A percentile compares a stretch with the other conserved stretches of the same genome.
These are phyloP conservation scores for Fusarium austroafricanum DNA, from an alignment of 2,329 filamentous ascomycete species.

Conservation along the genomic window DNA sequence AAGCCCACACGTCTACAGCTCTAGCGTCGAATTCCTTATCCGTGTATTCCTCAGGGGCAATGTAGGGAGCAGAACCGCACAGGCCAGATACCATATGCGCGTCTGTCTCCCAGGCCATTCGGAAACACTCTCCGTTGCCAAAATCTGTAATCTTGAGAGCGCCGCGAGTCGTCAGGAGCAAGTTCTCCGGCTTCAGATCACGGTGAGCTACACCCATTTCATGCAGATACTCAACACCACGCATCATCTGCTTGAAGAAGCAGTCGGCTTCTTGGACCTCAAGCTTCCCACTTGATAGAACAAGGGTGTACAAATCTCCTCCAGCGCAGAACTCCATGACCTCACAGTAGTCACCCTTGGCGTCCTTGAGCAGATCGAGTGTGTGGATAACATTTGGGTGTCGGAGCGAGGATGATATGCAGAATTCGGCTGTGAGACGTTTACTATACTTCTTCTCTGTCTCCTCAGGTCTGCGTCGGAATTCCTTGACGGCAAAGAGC, in stretches of 20 bases:
- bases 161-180: slow-evolving; percentile 91
- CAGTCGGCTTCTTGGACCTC: slow-evolving; percentile 95
- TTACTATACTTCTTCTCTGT: slow-evolving; percentile 98
- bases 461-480: slow-evolving; percentile 92
- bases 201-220: slow-evolving; percentile 99
- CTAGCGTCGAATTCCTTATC: slow-evolving; percentile 97
- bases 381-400: slow-evolving; percentile 99
- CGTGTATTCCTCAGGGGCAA: slow-evolving; percentile 94
- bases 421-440: slow-evolving; percentile 95
- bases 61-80: slow-evolving; percentile 96
- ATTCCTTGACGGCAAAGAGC: slow-evolving; percentile 97
- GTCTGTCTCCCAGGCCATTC: slow-evolving; percentile 99
- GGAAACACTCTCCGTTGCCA: slow-evolving; percentile 98
- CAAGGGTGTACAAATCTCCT: slow-evolving; percentile 93
- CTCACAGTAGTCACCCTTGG: slow-evolving; percentile 97
- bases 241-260: slow-evolving; percentile 99
- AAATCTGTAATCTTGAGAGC: slow-evolving; percentile 98
- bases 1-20: slow-evolving; percentile 98
- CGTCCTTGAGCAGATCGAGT: slow-evolving; percentile 91
- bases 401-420: slow-evolving; percentile 94
- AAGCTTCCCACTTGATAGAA: slow-evolving; percentile 90
- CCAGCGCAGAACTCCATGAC: slow-evolving; percentile 99
- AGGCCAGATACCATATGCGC: slow-evolving; percentile 98
- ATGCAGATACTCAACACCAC: slow-evolving; percentile 98
- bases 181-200: slow-evolving; percentile 95